Conservation (phyloP, 768 basidiomycete genomes). For the Neoboletus magnificus region DNA sequence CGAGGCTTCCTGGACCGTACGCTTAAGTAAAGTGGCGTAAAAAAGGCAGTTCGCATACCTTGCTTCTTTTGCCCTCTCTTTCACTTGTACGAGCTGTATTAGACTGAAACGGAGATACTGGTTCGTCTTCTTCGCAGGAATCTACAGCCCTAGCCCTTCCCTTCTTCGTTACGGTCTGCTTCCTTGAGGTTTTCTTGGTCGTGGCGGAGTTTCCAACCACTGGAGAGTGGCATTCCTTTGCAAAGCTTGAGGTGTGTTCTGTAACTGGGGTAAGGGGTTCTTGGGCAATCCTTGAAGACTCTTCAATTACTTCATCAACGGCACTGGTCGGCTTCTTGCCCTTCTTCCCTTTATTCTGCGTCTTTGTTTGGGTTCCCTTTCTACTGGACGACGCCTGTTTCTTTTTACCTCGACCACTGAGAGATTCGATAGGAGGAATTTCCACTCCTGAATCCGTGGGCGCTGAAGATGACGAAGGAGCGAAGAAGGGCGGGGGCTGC, state of each 20-base stretch:
- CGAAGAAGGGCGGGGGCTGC: conserved; percentile 46
- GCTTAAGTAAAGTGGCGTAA: background rate
- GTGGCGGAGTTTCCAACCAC: background rate
- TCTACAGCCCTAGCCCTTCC: conserved; percentile 27
- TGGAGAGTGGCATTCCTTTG: background rate
- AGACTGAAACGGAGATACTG: background rate
- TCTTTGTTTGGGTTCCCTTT: conserved; percentile 23
- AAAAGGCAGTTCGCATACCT: conserved; percentile 8
- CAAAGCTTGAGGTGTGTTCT: background rate
- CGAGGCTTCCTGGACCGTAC: conserved; percentile 12
- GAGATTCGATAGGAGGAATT: conserved; percentile 15
- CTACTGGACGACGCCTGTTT: conserved; percentile 12
- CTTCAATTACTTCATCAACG: conserved; percentile 11
- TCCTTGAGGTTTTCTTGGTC: conserved; percentile 22
- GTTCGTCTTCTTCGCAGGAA: conserved; percentile 26
- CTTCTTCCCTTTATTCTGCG: conserved; percentile 23
- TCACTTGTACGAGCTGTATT: background rate
- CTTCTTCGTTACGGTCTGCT: conserved; percentile 19
- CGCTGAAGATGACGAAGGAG: conserved; percentile 40
- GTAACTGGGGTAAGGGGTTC: background rate
- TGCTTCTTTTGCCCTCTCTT: conserved; percentile 8
- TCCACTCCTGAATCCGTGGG: conserved; percentile 27
- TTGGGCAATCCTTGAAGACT: background rate
- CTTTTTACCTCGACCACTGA: conserved; percentile 9
- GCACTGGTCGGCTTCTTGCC: conserved; percentile 18